These are phyloP conservation scores for Yamadazyma phyllophila DNA, from an alignment of 805 yeast genomes.

Conservation along the genomic window DNA sequence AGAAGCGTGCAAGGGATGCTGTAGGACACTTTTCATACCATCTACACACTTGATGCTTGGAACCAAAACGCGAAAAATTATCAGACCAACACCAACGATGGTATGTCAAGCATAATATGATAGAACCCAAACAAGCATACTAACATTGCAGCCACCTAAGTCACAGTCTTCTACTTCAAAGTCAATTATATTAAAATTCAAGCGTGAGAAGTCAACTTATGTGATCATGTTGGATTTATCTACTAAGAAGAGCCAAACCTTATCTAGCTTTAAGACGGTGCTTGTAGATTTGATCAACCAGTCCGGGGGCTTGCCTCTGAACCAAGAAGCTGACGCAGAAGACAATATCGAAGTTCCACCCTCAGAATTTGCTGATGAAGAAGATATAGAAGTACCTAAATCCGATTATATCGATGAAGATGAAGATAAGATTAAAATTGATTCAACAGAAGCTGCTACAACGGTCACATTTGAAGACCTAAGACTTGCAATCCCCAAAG, in stretches of 20 bases:
- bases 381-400: conserved; percentile 38
- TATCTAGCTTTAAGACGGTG: conserved; percentile 18
- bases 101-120: conserved; percentile 1
- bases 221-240: conserved; percentile 24
- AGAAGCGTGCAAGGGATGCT: conserved; percentile 1
- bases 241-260: conserved; percentile 12
- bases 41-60: neutral
- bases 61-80: conserved; percentile 1
- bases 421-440: conserved; percentile 10
- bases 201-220: conserved; percentile 30
- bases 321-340: conserved; percentile 18
- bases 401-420: conserved; percentile 34
- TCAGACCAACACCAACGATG: neutral
- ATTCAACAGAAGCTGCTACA: conserved; percentile 10
- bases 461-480: conserved; percentile 22
- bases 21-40: conserved; percentile 1
- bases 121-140: neutral
- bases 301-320: conserved; percentile 43
- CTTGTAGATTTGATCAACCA: conserved; percentile 40
- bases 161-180: neutral
- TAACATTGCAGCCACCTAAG: conserved; percentile 10
- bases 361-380: conserved; percentile 10
- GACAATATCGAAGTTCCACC: conserved; percentile 12
- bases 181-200: conserved; percentile 34
- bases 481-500: conserved; percentile 42